Percentiles rank a stretch among this genome's conserved stretches.
Conservation (phyloP, 2,329 filamentous ascomycete species). For the Rutstroemia sp. region DNA sequence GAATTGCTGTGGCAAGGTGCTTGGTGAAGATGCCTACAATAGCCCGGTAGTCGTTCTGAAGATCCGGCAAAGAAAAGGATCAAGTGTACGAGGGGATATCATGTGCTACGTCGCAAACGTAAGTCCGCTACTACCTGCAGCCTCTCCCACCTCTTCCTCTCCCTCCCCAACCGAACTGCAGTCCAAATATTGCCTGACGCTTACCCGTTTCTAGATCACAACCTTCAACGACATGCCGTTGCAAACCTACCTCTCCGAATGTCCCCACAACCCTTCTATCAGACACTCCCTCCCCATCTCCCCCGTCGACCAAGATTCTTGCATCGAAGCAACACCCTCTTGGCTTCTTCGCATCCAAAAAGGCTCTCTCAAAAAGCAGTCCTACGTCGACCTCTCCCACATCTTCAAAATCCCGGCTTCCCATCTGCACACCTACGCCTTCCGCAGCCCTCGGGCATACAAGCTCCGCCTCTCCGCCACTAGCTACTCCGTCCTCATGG, state of each 20-base stretch:
- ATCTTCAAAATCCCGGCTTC: slow-evolving; percentile 9
- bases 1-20: slow-evolving; percentile 4
- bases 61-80: slow-evolving; percentile 11
- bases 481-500: slow-evolving; percentile 12
- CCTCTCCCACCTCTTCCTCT: too few species aligned
- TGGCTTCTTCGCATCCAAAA: slow-evolving; percentile 13
- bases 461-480: slow-evolving; percentile 8
- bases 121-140: not conserved
- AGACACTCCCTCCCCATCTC: slow-evolving; percentile 12
- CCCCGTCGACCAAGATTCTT: slow-evolving; percentile 2
- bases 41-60: slow-evolving; percentile 14
- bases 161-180: not conserved
- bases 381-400: slow-evolving; percentile 15
- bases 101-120: slow-evolving; percentile 17
- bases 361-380: slow-evolving; percentile 14
- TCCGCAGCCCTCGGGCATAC: slow-evolving; percentile 5
- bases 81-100: slow-evolving; percentile 11
- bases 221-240: slow-evolving; percentile 13
- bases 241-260: slow-evolving; percentile 7
- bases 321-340: not conserved
- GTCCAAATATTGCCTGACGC: not conserved
- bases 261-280: not conserved
- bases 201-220: slow-evolving; percentile 8
- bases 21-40: slow-evolving; percentile 16
- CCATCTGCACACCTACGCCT: slow-evolving; percentile 3